These are phyloP conservation scores for Fusarium domesticum DNA, from an alignment of 2,329 filamentous ascomycete species.

Conservation along the genomic window DNA sequence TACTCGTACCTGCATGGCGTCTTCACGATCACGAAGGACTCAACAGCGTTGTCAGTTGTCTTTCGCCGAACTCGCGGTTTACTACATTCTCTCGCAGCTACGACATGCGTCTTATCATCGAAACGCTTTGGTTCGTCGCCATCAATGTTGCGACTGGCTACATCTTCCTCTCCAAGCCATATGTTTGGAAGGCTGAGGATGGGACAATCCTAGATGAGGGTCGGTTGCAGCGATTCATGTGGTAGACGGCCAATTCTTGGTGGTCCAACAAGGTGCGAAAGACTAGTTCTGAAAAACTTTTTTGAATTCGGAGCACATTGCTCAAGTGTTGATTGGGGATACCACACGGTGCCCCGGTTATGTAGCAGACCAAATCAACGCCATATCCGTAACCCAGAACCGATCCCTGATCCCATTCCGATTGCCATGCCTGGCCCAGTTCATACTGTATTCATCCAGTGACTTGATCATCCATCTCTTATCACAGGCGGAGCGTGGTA, in stretches of 20 bases:
- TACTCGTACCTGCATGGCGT: conserved; percentile 64
- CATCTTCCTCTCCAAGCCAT: conserved; percentile 67
- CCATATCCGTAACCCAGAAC: conserved; percentile 12
- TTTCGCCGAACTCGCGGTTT: conserved; percentile 4
- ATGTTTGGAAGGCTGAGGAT: conserved; percentile 59
- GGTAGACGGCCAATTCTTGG: conserved; percentile 54
- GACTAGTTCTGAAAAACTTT: neutral
- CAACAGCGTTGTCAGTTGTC: neutral
- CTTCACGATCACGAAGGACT: conserved; percentile 18
- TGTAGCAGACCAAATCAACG: conserved; percentile 17
- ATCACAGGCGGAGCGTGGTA: neutral
- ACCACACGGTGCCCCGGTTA: neutral
- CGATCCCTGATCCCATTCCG: neutral
- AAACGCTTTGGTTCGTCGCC: conserved; percentile 66
- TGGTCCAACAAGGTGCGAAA: neutral
- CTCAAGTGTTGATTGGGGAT: conserved; percentile 2
- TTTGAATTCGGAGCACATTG: conserved; percentile 11
- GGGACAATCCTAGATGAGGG: conserved; percentile 54
- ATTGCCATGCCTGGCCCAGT: conserved; percentile 3
- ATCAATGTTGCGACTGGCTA: conserved; percentile 67
- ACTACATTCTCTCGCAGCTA: conserved; percentile 16
- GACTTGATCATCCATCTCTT: neutral
- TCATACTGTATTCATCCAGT: conserved; percentile 9
- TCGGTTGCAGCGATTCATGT: conserved; percentile 75
- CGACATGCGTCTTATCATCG: conserved; percentile 51